These are phyloP conservation scores for grape (Vitis vinifera) DNA, from an alignment of 164 flowering plant species.

Conservation along the genomic window ASM3070453v1 NC_081806.1:2287501-2288000, in stretches of 20 bases:
- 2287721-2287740: constrained; percentile 50
- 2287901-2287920: constrained; percentile 19
- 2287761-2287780: constrained; percentile 47
- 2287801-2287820: constrained; percentile 28
- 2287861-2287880: constrained; percentile 24
- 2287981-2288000: constrained; percentile 24
- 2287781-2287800: constrained; percentile 33
- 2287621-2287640: constrained; percentile 43
- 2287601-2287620: constrained; percentile 29
- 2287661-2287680: constrained; percentile 13
- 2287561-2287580: constrained; percentile 45
- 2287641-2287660: constrained; percentile 15
- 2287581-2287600: constrained; percentile 34
- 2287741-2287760: constrained; percentile 31
- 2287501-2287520: constrained; percentile 31
- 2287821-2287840: constrained; percentile 31
- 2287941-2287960: constrained; percentile 39
- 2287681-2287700: constrained; percentile 13
- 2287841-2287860: constrained; percentile 28
- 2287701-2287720: constrained; percentile 39
- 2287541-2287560: constrained; percentile 42
- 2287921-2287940: constrained; percentile 32
- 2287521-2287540: constrained; percentile 46
- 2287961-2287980: constrained; percentile 33
- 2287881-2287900: constrained; percentile 27